phyloP scores from a whole-genome alignment of 208 protist genomes.

The Leishmania lainsoni region DNA sequence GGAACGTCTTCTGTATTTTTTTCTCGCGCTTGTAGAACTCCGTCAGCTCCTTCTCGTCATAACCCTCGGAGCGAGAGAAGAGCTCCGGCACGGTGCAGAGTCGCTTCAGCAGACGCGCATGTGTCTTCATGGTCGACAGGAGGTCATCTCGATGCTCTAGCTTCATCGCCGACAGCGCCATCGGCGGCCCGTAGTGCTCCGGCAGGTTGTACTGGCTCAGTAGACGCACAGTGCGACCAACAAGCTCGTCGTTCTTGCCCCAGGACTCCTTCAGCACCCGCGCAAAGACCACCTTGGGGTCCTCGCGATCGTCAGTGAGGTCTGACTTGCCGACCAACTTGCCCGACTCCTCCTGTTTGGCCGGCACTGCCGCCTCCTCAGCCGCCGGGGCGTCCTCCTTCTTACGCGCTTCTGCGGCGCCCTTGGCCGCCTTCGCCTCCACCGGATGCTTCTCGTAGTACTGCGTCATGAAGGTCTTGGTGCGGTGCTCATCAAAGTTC shows the following conservation, averaged over 20 bases:
- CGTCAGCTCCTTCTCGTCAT: slow-evolving; percentile 67
- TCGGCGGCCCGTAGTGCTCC: slow-evolving; percentile 53
- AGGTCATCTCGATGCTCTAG: slow-evolving; percentile 45
- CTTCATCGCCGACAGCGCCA: slow-evolving; percentile 57
- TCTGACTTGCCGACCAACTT: slow-evolving; percentile 33
- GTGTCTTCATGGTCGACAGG: slow-evolving; percentile 50
- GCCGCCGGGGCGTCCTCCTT: slow-evolving; percentile 34
- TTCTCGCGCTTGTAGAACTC: slow-evolving; percentile 65
- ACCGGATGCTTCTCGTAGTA: slow-evolving; percentile 82
- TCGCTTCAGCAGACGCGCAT: slow-evolving; percentile 61
- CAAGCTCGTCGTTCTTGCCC: slow-evolving; percentile 38
- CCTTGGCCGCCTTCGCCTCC: slow-evolving; percentile 47
- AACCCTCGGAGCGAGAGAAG: slow-evolving; percentile 34
- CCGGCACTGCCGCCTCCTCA: slow-evolving; percentile 22
- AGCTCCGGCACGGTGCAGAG: slow-evolving; percentile 67
- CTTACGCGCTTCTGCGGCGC: slow-evolving; percentile 44
- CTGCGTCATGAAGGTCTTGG: slow-evolving; percentile 56
- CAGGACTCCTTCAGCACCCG: slow-evolving; percentile 49
- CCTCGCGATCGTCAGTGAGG: slow-evolving; percentile 42
- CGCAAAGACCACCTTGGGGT: slow-evolving; percentile 46
- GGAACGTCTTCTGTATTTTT: slow-evolving; percentile 58
- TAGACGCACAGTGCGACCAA: slow-evolving; percentile 59
- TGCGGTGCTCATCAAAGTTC: slow-evolving; percentile 42
- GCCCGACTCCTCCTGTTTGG: slow-evolving; percentile 14
- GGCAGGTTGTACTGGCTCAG: slow-evolving; percentile 74